Base-by-base conservation (phyloP, 768 basidiomycete species). In the Rhodotorula taiwanensis region DNA sequence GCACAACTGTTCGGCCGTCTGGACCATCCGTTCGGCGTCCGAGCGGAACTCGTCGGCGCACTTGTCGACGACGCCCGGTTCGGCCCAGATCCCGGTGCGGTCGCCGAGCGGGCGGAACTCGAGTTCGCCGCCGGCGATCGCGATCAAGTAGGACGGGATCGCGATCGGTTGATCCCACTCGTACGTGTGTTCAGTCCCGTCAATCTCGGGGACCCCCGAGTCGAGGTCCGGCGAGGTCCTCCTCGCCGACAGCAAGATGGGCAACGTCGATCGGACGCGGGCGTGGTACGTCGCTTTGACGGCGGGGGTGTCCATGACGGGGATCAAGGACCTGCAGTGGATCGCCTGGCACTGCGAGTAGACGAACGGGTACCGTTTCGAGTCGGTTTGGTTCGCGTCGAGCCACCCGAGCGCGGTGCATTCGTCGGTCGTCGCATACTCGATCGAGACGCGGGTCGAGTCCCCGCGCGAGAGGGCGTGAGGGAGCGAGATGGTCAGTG, bases 221-320 rank as follows among this genome's bases (percentile, higher is more conserved):
- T 49, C 59, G 27, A 55, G 55, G 0, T 86, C 81, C 0, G 93
- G 93, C 0, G 86, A 88, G 51, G 84, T 76, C 21, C 91, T 83
- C 63, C 86, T 80, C 1, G 90, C 92, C 34, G 89, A 91, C 59
- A 95, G 81, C 3, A 97, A 82, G 33, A 86, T 87, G 1, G 93
- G 91, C 27, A 95, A 82, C n/a, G 83, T 79, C 0, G 87, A 87
- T 4, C 78, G 77, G 27, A 95, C 87, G 62, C 75, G 80, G 0
- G 93, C 89, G n/a, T 82, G 80, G 72, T 94, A 97, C n/a, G 84
- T 92, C 83, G 88, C 81, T 76, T 97, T 97, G 62, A 88, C 84
- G 2, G 87, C 86, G 5, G 93, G 88, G 0, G 86, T 87, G 73
- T 98, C 93, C 86, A 70, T 49, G 54, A 50, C 60, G 30, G 62